Evolutionary conservation across 2,329 filamentous ascomycete genomes (phyloP).

Genomic region (Cryphonectria parasitica): DNA sequence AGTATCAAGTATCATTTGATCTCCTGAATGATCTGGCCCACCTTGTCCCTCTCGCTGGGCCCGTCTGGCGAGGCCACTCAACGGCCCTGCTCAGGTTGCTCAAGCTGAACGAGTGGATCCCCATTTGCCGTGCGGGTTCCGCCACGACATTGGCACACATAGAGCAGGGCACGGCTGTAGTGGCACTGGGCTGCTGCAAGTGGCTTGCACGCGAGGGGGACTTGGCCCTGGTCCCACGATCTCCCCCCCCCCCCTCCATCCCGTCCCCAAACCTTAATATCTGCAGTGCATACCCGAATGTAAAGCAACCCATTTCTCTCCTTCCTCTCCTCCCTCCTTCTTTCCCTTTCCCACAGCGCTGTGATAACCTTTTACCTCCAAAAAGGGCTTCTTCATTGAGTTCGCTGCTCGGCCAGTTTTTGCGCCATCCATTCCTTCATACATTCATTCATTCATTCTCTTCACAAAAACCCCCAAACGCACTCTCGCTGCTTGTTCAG

Average conservation of each 20-base stretch:
- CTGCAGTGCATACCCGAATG: conserved; percentile 28
- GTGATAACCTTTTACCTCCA: neutral
- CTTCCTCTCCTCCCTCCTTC: conserved; percentile 14
- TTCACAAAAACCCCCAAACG: conserved; percentile 15
- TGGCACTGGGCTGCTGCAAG: neutral
- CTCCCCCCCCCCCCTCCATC: conserved; percentile 1
- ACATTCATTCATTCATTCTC: conserved; percentile 24
- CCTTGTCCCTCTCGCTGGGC: conserved; percentile 9
- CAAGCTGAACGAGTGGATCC: neutral
- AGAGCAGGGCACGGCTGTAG: neutral
- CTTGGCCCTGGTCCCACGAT: neutral
- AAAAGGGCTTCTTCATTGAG: conserved; percentile 11
- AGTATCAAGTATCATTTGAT: neutral
- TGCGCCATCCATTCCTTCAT: conserved; percentile 28
- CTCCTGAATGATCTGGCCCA: conserved; percentile 7
- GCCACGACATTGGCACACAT: neutral
- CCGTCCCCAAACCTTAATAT: conserved; percentile 26
- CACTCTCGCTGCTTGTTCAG: conserved; percentile 28
- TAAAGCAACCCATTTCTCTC: neutral
- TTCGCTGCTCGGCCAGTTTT: conserved; percentile 19
- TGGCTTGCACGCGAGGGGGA: neutral
- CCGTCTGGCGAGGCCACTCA: neutral
- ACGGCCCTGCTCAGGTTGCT: neutral
- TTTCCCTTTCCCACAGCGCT: conserved; percentile 19
- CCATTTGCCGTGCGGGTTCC: conserved; percentile 6